These are phyloP conservation scores for Aureobasidium sp. DNA, from an alignment of 2,329 filamentous ascomycete genomes.

Conservation along the genomic window DNA sequence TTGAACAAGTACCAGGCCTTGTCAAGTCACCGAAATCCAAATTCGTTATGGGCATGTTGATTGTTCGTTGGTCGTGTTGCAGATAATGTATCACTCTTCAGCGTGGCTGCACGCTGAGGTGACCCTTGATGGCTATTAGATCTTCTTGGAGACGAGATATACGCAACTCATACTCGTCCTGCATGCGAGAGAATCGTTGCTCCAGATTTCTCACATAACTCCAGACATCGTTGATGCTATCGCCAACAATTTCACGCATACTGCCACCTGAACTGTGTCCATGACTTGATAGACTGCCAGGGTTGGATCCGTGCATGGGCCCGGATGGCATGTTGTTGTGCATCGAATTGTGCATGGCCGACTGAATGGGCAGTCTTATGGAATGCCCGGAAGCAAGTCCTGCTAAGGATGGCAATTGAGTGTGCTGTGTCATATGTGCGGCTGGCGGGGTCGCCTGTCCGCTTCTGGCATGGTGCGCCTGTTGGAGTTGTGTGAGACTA, in stretches of 20 bases:
- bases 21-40: background rate
- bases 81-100: background rate
- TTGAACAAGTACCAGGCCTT: background rate
- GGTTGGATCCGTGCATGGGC: conserved; percentile 40
- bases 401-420: conserved; percentile 33
- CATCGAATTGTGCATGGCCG: conserved; percentile 3
- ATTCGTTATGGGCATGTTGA: conserved; percentile 2
- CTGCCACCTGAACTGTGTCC: conserved; percentile 51
- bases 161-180: conserved; percentile 42
- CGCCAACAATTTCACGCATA: conserved; percentile 60
- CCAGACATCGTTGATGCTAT: conserved; percentile 49
- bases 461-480: conserved; percentile 55
- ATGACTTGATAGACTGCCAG: conserved; percentile 46
- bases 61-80: background rate
- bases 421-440: conserved; percentile 30
- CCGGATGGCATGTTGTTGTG: conserved; percentile 19
- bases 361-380: conserved; percentile 23
- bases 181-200: conserved; percentile 40
- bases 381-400: conserved; percentile 30
- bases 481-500: conserved; percentile 59
- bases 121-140: conserved; percentile 31
- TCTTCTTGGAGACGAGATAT: conserved; percentile 41
- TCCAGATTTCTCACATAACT: conserved; percentile 66
- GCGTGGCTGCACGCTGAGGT: conserved; percentile 12
- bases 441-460: conserved; percentile 51